Percentiles rank a stretch among this genome's conserved stretches.
phyloP scores from a whole-genome alignment of 345 rosid genomes.

The Kernera saxatilis region DNA sequence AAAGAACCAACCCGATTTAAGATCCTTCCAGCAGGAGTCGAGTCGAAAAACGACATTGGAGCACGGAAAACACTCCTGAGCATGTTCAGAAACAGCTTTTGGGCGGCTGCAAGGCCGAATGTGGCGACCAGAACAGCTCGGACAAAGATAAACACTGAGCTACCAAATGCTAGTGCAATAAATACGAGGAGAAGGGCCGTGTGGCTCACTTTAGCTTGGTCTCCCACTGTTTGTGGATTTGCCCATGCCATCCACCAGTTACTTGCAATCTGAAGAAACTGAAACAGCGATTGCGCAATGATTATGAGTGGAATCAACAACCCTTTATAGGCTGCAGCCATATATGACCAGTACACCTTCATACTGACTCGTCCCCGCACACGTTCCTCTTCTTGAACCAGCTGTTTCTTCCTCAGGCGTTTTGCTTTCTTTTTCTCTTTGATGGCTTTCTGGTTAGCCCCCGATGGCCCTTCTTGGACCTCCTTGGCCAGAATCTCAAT shows the following conservation, averaged over 20 bases:
- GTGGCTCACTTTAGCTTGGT: background rate
- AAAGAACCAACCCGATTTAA: background rate
- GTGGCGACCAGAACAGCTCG: background rate
- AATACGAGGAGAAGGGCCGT: background rate
- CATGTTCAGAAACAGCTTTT: background rate
- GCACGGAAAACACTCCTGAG: background rate
- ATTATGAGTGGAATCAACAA: background rate
- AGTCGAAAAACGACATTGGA: background rate
- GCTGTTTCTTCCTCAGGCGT: background rate
- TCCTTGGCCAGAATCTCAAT: background rate
- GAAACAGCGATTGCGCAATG: background rate
- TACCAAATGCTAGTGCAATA: background rate
- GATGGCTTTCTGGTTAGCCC: background rate
- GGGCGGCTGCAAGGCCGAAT: background rate
- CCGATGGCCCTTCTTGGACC: background rate
- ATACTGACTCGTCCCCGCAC: background rate
- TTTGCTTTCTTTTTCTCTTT: background rate
- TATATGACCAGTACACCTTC: background rate
- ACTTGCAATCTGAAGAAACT: background rate
- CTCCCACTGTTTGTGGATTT: background rate
- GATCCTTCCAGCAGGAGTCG: background rate
- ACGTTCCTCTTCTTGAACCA: background rate
- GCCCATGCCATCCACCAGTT: background rate
- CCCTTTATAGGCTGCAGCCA: background rate
- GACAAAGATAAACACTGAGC: background rate